Evolutionary conservation across 1,284 basidiomycete genomes (phyloP).

Genomic region (Golubevia pallescens): DNA sequence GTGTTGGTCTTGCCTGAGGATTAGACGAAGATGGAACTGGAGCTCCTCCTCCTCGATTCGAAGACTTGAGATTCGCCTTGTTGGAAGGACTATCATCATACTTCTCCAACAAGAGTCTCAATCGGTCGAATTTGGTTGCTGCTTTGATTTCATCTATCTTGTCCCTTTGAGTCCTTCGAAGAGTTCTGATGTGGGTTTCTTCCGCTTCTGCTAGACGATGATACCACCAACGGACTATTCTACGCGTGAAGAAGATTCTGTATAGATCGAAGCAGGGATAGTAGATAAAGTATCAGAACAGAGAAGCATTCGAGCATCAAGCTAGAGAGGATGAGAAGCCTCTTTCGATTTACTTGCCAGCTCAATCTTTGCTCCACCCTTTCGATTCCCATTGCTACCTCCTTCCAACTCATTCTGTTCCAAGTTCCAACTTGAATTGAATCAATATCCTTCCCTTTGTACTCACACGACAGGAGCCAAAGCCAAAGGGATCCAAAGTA

Average conservation of each 20-base stretch:
- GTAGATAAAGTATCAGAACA: neutral
- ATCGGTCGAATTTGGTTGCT: slow-evolving; percentile 92
- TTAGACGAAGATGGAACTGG: too few species aligned
- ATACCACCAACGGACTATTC: slow-evolving; percentile 87
- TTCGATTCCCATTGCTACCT: slow-evolving; percentile 66
- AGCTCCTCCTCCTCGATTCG: slow-evolving; percentile 58
- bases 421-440: too few species aligned
- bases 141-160: slow-evolving; percentile 97
- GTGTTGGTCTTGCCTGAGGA: too few species aligned
- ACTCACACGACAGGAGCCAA: slow-evolving; percentile 1
- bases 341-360: too few species aligned
- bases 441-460: neutral
- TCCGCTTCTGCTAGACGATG: slow-evolving; percentile 81
- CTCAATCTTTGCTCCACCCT: slow-evolving; percentile 26
- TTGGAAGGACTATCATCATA: slow-evolving; percentile 75
- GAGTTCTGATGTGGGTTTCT: slow-evolving; percentile 78
- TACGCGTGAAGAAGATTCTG: slow-evolving; percentile 81
- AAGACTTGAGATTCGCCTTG: slow-evolving; percentile 3
- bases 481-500: slow-evolving; percentile 2
- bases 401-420: slow-evolving; percentile 11
- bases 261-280: slow-evolving; percentile 1
- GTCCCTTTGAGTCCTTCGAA: slow-evolving; percentile 79
- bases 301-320: slow-evolving; percentile 4
- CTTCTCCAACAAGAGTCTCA: slow-evolving; percentile 84
- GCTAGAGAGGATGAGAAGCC: neutral